Percentiles rank a stretch among this genome's conserved stretches.
Evolutionary conservation across 1,284 basidiomycete genomes (phyloP).

Genomic region (Meira nashicola): DNA sequence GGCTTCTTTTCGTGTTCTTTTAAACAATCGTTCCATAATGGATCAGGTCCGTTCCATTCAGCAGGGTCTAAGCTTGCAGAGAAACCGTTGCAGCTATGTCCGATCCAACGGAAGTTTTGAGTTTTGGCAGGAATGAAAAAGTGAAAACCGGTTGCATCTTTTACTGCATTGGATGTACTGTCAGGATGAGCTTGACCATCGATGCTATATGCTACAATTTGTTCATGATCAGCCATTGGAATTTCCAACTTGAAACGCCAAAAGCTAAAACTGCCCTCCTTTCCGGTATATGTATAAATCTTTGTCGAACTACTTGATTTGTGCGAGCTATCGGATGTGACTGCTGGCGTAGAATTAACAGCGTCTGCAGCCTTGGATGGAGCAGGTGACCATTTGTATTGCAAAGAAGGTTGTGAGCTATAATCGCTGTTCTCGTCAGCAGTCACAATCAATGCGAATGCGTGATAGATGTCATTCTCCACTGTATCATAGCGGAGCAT

Average conservation of each 20-base stretch:
- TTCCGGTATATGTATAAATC: conserved; percentile 72
- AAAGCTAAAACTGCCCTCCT: conserved; percentile 74
- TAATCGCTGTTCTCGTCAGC: conserved; percentile 66
- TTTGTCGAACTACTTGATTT: conserved; percentile 60
- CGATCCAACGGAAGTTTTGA: conserved; percentile 86
- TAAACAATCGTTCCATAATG: conserved; percentile 87
- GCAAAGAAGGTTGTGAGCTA: conserved; percentile 57
- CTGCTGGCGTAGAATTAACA: background rate
- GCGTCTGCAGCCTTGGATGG: background rate
- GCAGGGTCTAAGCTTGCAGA: conserved; percentile 56
- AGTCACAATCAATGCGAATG: conserved; percentile 56
- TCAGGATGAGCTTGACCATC: conserved; percentile 42
- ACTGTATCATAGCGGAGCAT: conserved; percentile 86
- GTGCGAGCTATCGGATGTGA: conserved; percentile 8
- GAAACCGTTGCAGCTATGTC: conserved; percentile 68
- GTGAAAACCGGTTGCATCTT: conserved; percentile 60
- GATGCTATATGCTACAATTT: conserved; percentile 67
- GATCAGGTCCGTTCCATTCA: conserved; percentile 53
- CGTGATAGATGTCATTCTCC: conserved; percentile 63
- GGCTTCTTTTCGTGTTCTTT: conserved; percentile 71
- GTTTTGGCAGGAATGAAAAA: conserved; percentile 77
- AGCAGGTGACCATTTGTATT: conserved; percentile 63
- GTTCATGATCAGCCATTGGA: conserved; percentile 68
- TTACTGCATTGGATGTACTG: conserved; percentile 28
- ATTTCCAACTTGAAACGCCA: conserved; percentile 89